Percentiles rank a stretch among this genome's conserved stretches.
These are phyloP conservation scores for Evernia prunastri DNA, from an alignment of 495 filamentous ascomycete genomes.

Conservation along the genomic window DNA sequence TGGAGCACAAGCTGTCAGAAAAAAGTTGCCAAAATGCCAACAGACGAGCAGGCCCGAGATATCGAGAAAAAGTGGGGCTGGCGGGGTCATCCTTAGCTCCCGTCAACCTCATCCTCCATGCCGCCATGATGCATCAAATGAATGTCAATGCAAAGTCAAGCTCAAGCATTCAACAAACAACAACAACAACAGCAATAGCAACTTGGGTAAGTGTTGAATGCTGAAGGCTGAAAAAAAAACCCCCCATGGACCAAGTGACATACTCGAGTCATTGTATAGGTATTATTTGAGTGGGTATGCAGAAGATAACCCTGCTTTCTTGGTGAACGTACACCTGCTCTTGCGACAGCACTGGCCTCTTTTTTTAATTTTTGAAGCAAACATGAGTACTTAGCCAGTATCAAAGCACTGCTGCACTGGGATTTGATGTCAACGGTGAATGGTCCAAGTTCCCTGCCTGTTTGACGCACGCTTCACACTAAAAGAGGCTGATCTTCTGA, in stretches of 20 bases:
- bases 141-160: neutral
- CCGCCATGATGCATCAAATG: neutral
- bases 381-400: neutral
- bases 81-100: slow-evolving; percentile 6
- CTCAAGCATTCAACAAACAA: neutral
- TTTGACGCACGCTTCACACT: slow-evolving; percentile 12
- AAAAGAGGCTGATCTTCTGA: neutral
- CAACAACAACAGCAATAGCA: no score
- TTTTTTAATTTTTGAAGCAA: neutral
- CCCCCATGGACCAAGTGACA: neutral
- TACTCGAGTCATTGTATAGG: neutral
- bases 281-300: neutral
- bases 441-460: slow-evolving; percentile 1
- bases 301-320: neutral
- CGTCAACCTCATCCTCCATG: neutral
- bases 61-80: slow-evolving; percentile 5
- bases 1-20: slow-evolving; percentile 5
- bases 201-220: no score
- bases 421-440: neutral
- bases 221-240: no score
- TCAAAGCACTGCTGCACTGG: slow-evolving; percentile 6
- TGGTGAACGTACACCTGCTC: neutral
- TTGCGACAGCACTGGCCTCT: neutral
- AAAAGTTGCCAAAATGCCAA: neutral
- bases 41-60: slow-evolving; percentile 3